Evolutionary conservation across 371 early-diverging fungal species (phyloP).

Genomic region (Mucor lusitanicus): DNA sequence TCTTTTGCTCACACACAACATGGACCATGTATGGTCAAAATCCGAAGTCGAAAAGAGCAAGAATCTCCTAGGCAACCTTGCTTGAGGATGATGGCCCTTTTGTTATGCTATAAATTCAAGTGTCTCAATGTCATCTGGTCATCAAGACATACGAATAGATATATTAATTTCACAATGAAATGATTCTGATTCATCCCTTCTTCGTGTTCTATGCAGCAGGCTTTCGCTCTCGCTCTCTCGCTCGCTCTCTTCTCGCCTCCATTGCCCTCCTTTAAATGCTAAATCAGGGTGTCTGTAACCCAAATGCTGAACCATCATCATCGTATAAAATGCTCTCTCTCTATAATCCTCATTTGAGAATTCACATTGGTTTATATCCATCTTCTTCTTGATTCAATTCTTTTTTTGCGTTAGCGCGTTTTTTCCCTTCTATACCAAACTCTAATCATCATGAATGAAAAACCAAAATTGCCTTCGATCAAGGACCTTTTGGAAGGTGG

Average conservation of each 20-base stretch:
- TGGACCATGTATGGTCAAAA: not conserved
- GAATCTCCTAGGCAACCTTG: too few species aligned
- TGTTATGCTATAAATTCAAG: too few species aligned
- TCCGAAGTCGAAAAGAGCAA: not conserved
- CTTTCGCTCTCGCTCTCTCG: not conserved
- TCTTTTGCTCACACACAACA: not conserved
- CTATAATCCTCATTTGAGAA: not conserved
- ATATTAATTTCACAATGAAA: not conserved
- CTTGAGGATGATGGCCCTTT: too few species aligned
- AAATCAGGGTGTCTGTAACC: not conserved
- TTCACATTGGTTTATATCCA: not conserved
- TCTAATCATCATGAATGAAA: conserved; percentile 5
- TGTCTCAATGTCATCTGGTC: not conserved
- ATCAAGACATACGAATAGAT: not conserved
- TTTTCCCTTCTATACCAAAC: not conserved
- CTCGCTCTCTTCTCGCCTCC: not conserved
- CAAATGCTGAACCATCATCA: not conserved
- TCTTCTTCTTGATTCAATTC: not conserved
- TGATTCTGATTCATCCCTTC: not conserved
- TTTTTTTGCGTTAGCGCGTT: not conserved
- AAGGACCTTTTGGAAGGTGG: conserved; percentile 18
- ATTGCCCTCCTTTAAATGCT: not conserved
- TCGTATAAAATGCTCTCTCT: not conserved
- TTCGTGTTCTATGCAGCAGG: not conserved
- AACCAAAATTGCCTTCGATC: conserved; percentile 17